These are phyloP conservation scores for Termitomyces titanicus DNA, from an alignment of 768 basidiomycete genomes.

Conservation along the genomic window DNA sequence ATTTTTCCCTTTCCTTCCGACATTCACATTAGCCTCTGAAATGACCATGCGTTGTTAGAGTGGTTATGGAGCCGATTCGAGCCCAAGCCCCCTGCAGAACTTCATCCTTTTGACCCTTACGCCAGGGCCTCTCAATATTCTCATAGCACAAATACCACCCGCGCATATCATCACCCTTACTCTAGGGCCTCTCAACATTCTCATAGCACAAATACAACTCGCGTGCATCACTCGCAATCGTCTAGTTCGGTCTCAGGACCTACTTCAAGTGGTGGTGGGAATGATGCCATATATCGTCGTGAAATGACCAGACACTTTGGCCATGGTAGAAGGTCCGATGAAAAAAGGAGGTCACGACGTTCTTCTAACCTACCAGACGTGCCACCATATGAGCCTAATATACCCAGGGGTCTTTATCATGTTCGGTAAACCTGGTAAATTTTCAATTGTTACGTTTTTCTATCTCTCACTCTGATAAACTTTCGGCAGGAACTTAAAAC, in stretches of 20 bases:
- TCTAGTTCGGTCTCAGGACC: not conserved
- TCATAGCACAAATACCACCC: not conserved
- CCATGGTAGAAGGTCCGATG: not conserved
- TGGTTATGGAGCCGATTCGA: not conserved
- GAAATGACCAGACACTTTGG: not conserved
- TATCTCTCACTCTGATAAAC: no score
- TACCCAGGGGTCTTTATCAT: no score
- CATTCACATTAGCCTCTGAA: not conserved
- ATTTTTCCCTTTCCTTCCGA: not conserved
- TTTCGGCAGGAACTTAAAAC: no score
- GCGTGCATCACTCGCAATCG: not conserved
- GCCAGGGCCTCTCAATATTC: not conserved
- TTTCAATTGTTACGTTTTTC: no score
- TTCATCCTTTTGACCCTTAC: constrained; percentile 3
- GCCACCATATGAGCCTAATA: not conserved
- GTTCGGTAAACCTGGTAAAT: no score
- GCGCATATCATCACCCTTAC: not conserved
- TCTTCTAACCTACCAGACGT: not conserved
- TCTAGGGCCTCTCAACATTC: not conserved
- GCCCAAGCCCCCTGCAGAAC: not conserved
- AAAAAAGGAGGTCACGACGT: not conserved
- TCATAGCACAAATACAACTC: not conserved
- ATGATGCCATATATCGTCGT: not conserved
- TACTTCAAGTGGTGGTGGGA: not conserved
- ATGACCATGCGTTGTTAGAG: not conserved